These are phyloP conservation scores for Coniochaeta sp. DNA, from an alignment of 2,329 filamentous ascomycete genomes.

Conservation along the genomic window DNA sequence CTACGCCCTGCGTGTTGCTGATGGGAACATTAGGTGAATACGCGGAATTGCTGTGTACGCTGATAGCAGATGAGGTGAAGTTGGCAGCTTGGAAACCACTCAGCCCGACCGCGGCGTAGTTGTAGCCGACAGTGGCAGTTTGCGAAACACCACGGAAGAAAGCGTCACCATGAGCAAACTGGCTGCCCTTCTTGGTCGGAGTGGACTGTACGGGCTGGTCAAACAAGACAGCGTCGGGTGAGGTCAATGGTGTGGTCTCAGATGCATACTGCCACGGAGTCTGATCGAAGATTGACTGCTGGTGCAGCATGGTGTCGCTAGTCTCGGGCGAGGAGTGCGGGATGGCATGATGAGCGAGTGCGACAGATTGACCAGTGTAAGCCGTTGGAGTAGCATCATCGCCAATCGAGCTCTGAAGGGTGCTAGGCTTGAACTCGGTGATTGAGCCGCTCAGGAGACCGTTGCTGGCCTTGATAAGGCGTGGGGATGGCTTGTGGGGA, in stretches of 20 bases:
- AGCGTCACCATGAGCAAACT: neutral
- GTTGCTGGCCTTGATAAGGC: neutral
- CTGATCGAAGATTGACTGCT: neutral
- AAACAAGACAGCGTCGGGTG: neutral
- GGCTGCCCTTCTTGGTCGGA: neutral
- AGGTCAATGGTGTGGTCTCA: neutral
- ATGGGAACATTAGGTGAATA: neutral
- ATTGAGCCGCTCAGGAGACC: neutral
- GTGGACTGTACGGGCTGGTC: neutral
- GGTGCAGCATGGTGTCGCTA: neutral
- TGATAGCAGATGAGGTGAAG: neutral
- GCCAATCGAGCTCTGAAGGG: neutral
- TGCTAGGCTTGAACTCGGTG: neutral
- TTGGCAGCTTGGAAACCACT: neutral
- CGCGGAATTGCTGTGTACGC: neutral
- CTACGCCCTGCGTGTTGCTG: neutral
- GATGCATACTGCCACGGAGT: neutral
- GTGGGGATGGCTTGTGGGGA: neutral
- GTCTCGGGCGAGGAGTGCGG: neutral
- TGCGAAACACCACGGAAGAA: neutral
- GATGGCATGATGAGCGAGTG: neutral
- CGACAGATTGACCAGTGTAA: neutral
- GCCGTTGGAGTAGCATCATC: neutral
- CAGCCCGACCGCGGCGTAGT: neutral
- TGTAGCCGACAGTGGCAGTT: neutral